phyloP scores from a whole-genome alignment of 306 rosid species.

The Vigna mungo region DNA sequence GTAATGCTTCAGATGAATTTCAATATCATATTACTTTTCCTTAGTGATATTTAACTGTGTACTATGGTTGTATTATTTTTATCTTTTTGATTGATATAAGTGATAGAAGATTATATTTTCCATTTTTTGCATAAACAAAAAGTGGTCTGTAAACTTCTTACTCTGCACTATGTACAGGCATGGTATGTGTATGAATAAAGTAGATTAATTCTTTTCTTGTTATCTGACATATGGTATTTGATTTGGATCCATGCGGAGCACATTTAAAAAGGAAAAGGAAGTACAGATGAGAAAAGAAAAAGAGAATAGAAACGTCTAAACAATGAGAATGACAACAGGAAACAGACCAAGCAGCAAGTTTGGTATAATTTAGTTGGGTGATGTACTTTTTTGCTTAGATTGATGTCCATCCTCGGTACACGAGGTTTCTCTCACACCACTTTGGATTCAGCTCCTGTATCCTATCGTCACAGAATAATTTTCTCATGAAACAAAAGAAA shows the following conservation, averaged over 20 bases:
- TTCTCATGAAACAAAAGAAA: not conserved
- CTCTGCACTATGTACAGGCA: slow-evolving; percentile 19
- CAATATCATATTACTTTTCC: not conserved
- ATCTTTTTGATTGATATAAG: too few relatives aligned
- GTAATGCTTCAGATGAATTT: too few relatives aligned
- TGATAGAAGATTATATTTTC: slow-evolving; percentile 9
- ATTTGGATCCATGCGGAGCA: slow-evolving; percentile 29
- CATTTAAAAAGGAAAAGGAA: slow-evolving; percentile 30
- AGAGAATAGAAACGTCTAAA: slow-evolving; percentile 52
- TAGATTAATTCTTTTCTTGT: slow-evolving; percentile 47
- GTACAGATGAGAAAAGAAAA: slow-evolving; percentile 43
- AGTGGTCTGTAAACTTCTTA: slow-evolving; percentile 8
- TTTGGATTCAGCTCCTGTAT: slow-evolving; percentile 7
- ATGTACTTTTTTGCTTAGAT: slow-evolving; percentile 18
- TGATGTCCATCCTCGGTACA: slow-evolving; percentile 1
- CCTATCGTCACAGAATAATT: not conserved
- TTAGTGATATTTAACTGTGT: not conserved
- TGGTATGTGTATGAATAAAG: slow-evolving; percentile 43
- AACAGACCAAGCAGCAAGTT: slow-evolving; percentile 53
- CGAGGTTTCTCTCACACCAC: slow-evolving; percentile 14
- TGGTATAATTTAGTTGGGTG: slow-evolving; percentile 43
- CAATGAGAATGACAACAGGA: slow-evolving; percentile 30
- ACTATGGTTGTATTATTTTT: not conserved
- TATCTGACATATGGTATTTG: slow-evolving; percentile 41
- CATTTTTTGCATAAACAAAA: not conserved